Conservation (phyloP, 2,329 filamentous ascomycete genomes). For the Sphaerulina vaccinii region DNA sequence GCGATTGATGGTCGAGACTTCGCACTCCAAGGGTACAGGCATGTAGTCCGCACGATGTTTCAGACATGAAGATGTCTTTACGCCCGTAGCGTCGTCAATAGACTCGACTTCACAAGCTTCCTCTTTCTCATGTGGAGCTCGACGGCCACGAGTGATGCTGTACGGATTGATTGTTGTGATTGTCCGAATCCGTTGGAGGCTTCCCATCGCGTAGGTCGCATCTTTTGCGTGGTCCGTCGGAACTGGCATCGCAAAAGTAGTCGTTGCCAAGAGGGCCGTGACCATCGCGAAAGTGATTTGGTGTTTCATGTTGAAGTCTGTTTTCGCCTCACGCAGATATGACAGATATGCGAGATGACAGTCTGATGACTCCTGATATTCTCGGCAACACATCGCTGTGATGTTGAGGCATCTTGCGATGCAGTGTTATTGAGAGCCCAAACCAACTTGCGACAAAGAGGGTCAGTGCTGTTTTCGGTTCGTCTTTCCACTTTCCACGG, state of each 20-base stretch:
- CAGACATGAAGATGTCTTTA: not conserved
- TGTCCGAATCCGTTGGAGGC: not conserved
- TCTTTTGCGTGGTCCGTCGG: conserved; percentile 4
- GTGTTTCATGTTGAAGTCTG: not conserved
- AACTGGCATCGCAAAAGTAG: not conserved
- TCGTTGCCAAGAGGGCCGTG: not conserved
- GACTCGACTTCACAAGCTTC: not conserved
- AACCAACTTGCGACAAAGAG: conserved; percentile 4
- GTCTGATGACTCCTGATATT: not conserved
- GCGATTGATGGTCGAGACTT: not conserved
- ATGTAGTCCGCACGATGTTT: not conserved
- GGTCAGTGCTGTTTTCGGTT: not conserved
- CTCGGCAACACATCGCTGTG: not conserved
- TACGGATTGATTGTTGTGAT: not conserved
- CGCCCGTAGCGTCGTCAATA: not conserved
- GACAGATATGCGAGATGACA: not conserved
- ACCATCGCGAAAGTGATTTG: not conserved
- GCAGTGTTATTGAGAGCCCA: conserved; percentile 3
- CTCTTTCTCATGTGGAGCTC: no score
- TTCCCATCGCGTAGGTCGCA: conserved; percentile 5
- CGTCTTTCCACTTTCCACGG: not conserved
- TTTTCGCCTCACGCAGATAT: not conserved
- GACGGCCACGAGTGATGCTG: not conserved
- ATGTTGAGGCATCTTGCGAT: not conserved
- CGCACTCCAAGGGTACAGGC: not conserved